Base-by-base conservation (phyloP, 2,329 filamentous ascomycete genomes). In the Stylonectria norvegica region DNA sequence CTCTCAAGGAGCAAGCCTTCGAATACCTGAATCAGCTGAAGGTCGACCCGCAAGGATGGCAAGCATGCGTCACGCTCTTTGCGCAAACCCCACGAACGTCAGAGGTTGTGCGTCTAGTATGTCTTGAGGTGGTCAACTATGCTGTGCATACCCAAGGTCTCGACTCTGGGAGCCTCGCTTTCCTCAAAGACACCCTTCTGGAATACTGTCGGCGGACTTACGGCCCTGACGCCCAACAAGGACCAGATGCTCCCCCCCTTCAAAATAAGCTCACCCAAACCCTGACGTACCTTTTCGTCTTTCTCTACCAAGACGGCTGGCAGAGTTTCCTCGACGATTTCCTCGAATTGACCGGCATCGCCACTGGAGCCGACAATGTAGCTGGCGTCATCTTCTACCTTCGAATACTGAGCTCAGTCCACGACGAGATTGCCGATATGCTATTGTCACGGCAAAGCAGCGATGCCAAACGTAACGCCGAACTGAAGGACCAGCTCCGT, bases 261-360 rank as follows among this genome's bases (percentile, higher is more conserved):
- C 91, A 97, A 68, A 98, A 97, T 71, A 98, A 98, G 69, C 80
- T 98, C 52, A 90, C 91, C 32, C 93, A 98, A 69, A 95, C 90
- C 10, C 71, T 98, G 56, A 98, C 93, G 8, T 93, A 89, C 59
- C 81, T 98, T 36, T 98, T 98, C 65, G 85, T 89, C 23, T 81
- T 83, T 10, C 75, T 95, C 39, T 98, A 98, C 65, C 81, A 81
- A 38, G 80, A 85, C 38, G 85, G 86, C 25, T 98, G 93, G 93
- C 79, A 87, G 57, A 80, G 73, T 44, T 97, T 96, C 66, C 83
- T 98, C 61, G 87, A 95, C 57, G 93, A 98, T 61, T 86, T 97
- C 53, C 73, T 93, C 47, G 76, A 77, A 42, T 68, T 98, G 52
- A 89, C 90, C 5, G 78, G 77, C 44, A 68, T 75, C 19, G 71